phyloP scores from a whole-genome alignment of 2,329 filamentous ascomycete genomes.

The Clonostachys rosea region DNA sequence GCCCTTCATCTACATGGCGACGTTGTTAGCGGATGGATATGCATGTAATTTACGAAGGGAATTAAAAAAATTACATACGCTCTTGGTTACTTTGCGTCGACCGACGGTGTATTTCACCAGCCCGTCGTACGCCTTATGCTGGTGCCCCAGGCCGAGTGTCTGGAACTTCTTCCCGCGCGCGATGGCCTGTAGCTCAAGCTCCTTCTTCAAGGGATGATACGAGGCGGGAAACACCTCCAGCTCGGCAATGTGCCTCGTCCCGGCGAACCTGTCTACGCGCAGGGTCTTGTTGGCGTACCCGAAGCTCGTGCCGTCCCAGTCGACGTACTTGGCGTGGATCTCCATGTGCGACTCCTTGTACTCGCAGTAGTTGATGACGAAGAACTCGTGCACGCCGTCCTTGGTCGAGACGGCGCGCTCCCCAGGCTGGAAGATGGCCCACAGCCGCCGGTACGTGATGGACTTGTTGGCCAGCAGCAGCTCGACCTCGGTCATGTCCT shows the following conservation, averaged over 20 bases:
- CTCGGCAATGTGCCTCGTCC: conserved; percentile 2
- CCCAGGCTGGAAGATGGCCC: conserved; percentile 86
- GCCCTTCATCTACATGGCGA: no score
- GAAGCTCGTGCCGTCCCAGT: not conserved
- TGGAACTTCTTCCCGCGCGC: conserved; percentile 5
- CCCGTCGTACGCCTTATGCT: conserved; percentile 4
- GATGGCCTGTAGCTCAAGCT: not conserved
- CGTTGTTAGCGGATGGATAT: conserved; percentile 1
- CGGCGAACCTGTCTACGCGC: not conserved
- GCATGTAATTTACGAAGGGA: conserved; percentile 25
- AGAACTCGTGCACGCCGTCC: conserved; percentile 71
- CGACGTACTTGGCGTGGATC: conserved; percentile 1
- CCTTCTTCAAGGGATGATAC: not conserved
- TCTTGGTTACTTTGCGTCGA: not conserved
- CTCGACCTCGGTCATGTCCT: conserved; percentile 1
- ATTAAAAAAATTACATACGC: not conserved
- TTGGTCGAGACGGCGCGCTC: conserved; percentile 74
- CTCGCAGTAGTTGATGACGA: conserved; percentile 74
- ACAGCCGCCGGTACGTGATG: conserved; percentile 84
- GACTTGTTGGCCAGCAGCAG: conserved; percentile 44
- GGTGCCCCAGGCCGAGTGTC: conserved; percentile 1
- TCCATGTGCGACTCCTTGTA: conserved; percentile 17
- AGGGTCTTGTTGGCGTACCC: conserved; percentile 1
- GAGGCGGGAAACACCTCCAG: conserved; percentile 1
- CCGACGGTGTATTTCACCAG: conserved; percentile 22